These are phyloP conservation scores for Termitomyces sp. DNA, from an alignment of 1,284 basidiomycete genomes.

Conservation along the genomic window DNA sequence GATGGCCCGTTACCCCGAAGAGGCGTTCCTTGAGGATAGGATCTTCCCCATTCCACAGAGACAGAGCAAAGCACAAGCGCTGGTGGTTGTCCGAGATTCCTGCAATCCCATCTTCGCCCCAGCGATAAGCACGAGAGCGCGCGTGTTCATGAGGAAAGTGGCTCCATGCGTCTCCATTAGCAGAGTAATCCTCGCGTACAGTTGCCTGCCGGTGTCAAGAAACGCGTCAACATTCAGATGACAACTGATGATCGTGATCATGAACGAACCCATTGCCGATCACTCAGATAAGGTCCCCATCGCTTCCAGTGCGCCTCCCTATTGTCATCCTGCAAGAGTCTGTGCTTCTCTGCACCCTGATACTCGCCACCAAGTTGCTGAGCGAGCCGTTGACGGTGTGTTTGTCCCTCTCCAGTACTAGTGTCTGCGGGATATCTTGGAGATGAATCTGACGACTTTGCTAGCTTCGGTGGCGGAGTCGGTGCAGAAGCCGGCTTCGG, in stretches of 20 bases:
- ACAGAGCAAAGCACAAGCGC: constrained; percentile 84
- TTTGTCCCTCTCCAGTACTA: constrained; percentile 21
- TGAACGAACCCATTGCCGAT: constrained; percentile 89
- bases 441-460: constrained; percentile 35
- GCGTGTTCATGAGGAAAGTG: constrained; percentile 97
- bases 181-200: constrained; percentile 96
- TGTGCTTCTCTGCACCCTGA: constrained; percentile 62
- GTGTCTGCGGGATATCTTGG: constrained; percentile 30
- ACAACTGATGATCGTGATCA: neutral
- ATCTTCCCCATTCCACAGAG: constrained; percentile 94
- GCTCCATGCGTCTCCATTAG: constrained; percentile 94
- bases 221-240: constrained; percentile 9
- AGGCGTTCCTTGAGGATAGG: constrained; percentile 94
- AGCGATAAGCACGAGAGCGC: constrained; percentile 91
- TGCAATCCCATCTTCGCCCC: constrained; percentile 97
- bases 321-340: constrained; percentile 66
- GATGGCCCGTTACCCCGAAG: constrained; percentile 91
- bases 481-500: constrained; percentile 48
- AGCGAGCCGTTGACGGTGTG: constrained; percentile 58
- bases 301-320: constrained; percentile 89
- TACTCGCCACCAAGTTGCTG: constrained; percentile 56
- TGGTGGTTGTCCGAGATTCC: constrained; percentile 97
- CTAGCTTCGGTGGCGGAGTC: constrained; percentile 41
- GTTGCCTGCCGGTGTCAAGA: constrained; percentile 61
- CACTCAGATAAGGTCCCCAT: constrained; percentile 96